Percentiles rank a stretch among this genome's conserved stretches.
Conservation (phyloP, 1,284 basidiomycete species). For the Mycena citricolor region DNA sequence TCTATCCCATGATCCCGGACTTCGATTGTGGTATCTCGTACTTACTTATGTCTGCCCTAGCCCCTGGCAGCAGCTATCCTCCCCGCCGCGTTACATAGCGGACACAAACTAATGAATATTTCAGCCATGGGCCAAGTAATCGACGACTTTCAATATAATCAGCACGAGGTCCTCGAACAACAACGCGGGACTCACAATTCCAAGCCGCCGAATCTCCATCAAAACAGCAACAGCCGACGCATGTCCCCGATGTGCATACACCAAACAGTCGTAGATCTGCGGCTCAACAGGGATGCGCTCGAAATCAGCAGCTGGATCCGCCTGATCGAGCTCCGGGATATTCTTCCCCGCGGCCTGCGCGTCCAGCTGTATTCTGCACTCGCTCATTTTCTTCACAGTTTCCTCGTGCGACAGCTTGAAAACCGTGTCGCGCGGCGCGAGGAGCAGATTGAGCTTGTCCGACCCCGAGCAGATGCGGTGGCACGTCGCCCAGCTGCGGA, state of each 20-base stretch:
- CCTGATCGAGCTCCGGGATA: constrained; percentile 1
- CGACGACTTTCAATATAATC: constrained; percentile 42
- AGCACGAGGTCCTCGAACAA: constrained; percentile 3
- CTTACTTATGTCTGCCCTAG: no score
- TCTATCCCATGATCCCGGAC: no score
- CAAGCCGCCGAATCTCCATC: constrained; percentile 52
- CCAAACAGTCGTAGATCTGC: constrained; percentile 68
- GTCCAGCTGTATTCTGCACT: constrained; percentile 43
- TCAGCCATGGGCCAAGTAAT: constrained; percentile 77
- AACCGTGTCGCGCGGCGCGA: constrained; percentile 60
- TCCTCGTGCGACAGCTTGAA: constrained; percentile 49
- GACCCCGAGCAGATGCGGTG: constrained; percentile 65
- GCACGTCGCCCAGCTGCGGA: constrained; percentile 54
- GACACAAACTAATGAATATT: constrained; percentile 62
- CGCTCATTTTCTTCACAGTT: constrained; percentile 43
- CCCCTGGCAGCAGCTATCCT: not conserved
- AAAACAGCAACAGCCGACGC: constrained; percentile 53
- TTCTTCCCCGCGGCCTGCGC: constrained; percentile 26
- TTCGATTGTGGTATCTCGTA: no score
- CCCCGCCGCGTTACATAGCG: constrained; percentile 40
- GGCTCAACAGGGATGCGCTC: constrained; percentile 63
- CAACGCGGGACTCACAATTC: constrained; percentile 50
- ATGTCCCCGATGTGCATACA: constrained; percentile 63
- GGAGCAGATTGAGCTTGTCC: constrained; percentile 52
- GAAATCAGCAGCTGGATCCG: constrained; percentile 32